Base-by-base conservation (phyloP, 2,329 filamentous ascomycete species). In the Colletotrichum tofieldiae region DNA sequence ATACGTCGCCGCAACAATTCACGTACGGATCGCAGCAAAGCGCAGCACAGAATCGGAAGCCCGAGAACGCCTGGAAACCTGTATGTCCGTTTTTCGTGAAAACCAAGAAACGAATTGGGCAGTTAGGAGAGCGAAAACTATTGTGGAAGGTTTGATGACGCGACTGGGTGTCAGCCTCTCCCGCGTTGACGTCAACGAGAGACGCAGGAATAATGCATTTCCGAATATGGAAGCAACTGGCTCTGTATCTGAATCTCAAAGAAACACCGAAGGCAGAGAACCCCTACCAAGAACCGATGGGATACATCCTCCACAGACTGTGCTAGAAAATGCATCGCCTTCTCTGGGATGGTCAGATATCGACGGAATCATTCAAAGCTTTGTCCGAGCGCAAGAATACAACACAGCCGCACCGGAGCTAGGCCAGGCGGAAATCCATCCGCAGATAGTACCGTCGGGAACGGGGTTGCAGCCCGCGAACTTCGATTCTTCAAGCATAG, bases 1-100 rank as follows among this genome's bases (percentile, higher is more conserved):
- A 0, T 90, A 89, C 69, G 86, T 89, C 0, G 83, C 84, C 5
- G 86, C 86, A 0, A 89, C 86, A 0, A 88, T 89, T 23, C 84
- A 86, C 62, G 84, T 84, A 0, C 86, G 86, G 3, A 85, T 86
- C 7, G 86, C 87, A 0, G 85, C 87, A 3, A 84, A 85, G 54
- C 81, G 84, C 11, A 80, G 81, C 9, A 77, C 76, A 0, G 79
- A 79, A 0, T 85, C 83, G 0, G 80, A 82, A 5, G 82, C 84
- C 0, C 81, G 85, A 69, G 72, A 76, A 3, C 80, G 79, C 55
- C 78, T 88, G 0, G 79, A 81, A 37, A 84, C 82, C 0, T 88
- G 86, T 66, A 75, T 88, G 1, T 81, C 81, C 0, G 82, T 87
- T 0, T 86, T 88, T 32, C 76, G 81, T 18, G 83, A 86, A 43